Conservation (phyloP, 75 land plant species). For the Larix kaempferi region DNA sequence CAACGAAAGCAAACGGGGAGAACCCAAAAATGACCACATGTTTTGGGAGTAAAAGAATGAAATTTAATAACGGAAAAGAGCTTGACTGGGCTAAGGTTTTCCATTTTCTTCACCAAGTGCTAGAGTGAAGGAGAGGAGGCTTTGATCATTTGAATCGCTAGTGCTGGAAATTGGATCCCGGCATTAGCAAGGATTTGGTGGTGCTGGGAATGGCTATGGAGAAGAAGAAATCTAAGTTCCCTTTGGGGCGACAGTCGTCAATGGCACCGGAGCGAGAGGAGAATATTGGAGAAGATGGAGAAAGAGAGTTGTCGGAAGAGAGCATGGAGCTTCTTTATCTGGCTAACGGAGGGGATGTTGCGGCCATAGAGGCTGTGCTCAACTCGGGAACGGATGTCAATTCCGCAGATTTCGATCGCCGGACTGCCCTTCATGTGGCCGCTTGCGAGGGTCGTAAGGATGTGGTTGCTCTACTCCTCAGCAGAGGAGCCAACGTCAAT, state of each 20-base stretch:
- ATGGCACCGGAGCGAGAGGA: conserved; percentile 55
- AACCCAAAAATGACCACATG: too few relatives aligned
- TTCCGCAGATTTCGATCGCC: conserved; percentile 66
- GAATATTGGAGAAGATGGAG: background rate
- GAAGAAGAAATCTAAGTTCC: conserved; percentile 24
- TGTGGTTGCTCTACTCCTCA: conserved; percentile 53
- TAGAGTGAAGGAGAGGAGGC: too few relatives aligned
- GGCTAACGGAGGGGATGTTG: conserved; percentile 74
- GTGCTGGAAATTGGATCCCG: too few relatives aligned
- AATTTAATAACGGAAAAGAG: too few relatives aligned
- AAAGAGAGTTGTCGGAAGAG: conserved; percentile 13
- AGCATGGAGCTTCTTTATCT: conserved; percentile 65
- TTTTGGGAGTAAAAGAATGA: too few relatives aligned
- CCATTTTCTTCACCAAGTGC: too few relatives aligned
- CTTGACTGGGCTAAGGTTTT: too few relatives aligned
- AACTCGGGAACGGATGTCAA: conserved; percentile 67
- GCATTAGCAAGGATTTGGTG: background rate
- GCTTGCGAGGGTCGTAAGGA: conserved; percentile 82
- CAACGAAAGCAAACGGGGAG: too few relatives aligned
- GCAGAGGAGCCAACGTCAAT: conserved; percentile 71
- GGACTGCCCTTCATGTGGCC: conserved; percentile 89
- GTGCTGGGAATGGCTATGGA: conserved; percentile 15
- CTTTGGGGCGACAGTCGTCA: conserved; percentile 72
- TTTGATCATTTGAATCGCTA: too few relatives aligned
- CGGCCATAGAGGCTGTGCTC: conserved; percentile 52